Evolutionary conservation across 371 early-diverging fungal genomes (phyloP), one percentile per base, ranked within the genome.

Genomic region (Capniomyces stellatus): DNA sequence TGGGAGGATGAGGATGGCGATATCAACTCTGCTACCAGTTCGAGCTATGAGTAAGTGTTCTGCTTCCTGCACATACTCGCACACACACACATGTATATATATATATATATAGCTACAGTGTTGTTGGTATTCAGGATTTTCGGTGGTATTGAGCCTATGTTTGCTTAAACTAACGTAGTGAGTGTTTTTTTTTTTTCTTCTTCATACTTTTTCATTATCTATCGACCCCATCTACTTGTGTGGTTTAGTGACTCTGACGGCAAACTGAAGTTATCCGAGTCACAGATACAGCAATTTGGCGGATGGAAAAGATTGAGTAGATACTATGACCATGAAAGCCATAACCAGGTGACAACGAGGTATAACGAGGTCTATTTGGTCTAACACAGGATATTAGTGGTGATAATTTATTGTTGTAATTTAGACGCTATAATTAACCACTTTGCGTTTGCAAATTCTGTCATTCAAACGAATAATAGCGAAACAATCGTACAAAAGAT

Each of bases 291-390:
- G 4, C 75, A 75, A 44, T 84, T 86, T 64, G 81, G 78, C 43
- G 75, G 74, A 12, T 92, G 92, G 92, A 82, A 76, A 58, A 74
- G 92, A 10, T 84, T 87, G 3, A 67, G 72, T 13, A 78, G 83
- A 54, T 69, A 87, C 24, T 82, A 79, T 76, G 64, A 63, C 39
- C 60, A 69, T 21, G 87, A 85, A 1, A 69, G 64, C 41, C 71
- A 87, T 59, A 79, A 86, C 46, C 70, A 68, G 29, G n/a, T n/a
- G n/a, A n/a, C n/a, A n/a, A n/a, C n/a, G n/a, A n/a, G n/a, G n/a
- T n/a, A n/a, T n/a, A n/a, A n/a, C n/a, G n/a, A n/a, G n/a, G n/a
- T n/a, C n/a, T n/a, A n/a, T n/a, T n/a, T n/a, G n/a, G n/a, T n/a
- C n/a, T n/a, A n/a, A n/a, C n/a, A n/a, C n/a, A n/a, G n/a, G n/a